Conservation (phyloP, 371 early-diverging fungal species). For the Saksenaea oblongispora region DNA sequence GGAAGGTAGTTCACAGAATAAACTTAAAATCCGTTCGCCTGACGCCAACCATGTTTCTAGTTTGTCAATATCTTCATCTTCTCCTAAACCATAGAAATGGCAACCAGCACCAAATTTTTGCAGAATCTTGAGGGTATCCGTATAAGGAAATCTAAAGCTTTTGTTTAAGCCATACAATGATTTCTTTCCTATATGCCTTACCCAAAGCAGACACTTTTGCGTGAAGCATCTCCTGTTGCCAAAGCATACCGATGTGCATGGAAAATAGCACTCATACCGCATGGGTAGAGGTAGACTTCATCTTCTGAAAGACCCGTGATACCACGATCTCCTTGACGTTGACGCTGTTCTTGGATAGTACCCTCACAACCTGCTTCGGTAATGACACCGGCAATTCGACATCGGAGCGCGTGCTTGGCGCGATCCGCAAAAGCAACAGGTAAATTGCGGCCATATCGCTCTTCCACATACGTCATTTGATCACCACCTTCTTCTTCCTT, state of each 20-base stretch:
- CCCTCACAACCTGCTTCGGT: conserved; percentile 34
- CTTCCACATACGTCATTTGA: conserved; percentile 75
- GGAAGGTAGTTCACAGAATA: conserved; percentile 93
- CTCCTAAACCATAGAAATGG: conserved; percentile 84
- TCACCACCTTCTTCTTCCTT: conserved; percentile 46
- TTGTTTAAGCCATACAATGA: too few species aligned
- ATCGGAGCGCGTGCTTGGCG: conserved; percentile 72
- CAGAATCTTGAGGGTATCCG: conserved; percentile 93
- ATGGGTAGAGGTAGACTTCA: conserved; percentile 87
- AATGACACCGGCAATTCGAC: conserved; percentile 84
- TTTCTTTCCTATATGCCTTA: too few species aligned
- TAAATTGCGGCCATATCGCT: conserved; percentile 90
- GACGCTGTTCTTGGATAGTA: conserved; percentile 26
- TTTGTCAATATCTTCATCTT: conserved; percentile 67
- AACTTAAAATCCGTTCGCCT: conserved; percentile 68
- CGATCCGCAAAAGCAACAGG: conserved; percentile 69
- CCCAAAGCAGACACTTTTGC: conserved; percentile 91
- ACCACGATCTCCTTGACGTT: conserved; percentile 45
- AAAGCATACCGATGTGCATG: conserved; percentile 75
- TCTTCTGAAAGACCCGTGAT: conserved; percentile 61
- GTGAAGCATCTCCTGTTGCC: conserved; percentile 42
- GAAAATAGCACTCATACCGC: conserved; percentile 94
- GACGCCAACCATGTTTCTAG: conserved; percentile 63
- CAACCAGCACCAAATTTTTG: conserved; percentile 91
- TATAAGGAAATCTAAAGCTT: conserved; percentile 82